Conservation (phyloP, 176 grass and related monocot species). For the Musa acuminata region DNA sequence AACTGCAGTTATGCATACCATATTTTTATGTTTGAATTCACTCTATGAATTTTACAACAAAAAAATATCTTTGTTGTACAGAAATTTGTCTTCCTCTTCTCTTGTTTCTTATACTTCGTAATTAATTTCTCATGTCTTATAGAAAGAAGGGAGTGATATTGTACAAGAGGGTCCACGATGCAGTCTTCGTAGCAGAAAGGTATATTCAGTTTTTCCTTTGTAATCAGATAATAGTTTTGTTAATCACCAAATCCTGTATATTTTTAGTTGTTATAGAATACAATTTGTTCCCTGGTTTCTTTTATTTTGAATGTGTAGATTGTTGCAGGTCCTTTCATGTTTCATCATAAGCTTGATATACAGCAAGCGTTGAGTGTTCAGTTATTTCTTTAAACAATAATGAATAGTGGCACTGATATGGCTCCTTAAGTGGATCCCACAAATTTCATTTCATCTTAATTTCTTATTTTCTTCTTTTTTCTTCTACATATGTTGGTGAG, state of each 20-base stretch:
- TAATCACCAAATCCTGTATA: neutral
- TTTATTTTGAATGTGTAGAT: neutral
- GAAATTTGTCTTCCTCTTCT: neutral
- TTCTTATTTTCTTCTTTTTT: neutral
- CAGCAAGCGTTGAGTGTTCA: neutral
- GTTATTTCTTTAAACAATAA: neutral
- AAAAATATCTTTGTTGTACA: neutral
- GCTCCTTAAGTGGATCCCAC: neutral
- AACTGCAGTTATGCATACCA: no score
- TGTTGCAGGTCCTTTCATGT: neutral
- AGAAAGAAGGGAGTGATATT: constrained; percentile 78
- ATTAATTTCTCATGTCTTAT: constrained; percentile 9
- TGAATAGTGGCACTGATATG: neutral
- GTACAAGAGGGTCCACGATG: constrained; percentile 84
- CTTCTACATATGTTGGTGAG: neutral
- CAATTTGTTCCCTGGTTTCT: neutral
- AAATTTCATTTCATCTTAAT: neutral
- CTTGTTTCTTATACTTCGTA: neutral
- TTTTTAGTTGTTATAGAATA: neutral
- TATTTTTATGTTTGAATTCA: no score
- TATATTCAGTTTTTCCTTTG: neutral
- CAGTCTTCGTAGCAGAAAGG: constrained; percentile 79
- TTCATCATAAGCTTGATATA: neutral
- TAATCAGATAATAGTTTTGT: neutral
- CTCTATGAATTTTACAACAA: no score